Evolutionary conservation across 1,284 basidiomycete species (phyloP), one percentile per base, ranked within the genome.

Genomic region (Austroboletus niveus): DNA sequence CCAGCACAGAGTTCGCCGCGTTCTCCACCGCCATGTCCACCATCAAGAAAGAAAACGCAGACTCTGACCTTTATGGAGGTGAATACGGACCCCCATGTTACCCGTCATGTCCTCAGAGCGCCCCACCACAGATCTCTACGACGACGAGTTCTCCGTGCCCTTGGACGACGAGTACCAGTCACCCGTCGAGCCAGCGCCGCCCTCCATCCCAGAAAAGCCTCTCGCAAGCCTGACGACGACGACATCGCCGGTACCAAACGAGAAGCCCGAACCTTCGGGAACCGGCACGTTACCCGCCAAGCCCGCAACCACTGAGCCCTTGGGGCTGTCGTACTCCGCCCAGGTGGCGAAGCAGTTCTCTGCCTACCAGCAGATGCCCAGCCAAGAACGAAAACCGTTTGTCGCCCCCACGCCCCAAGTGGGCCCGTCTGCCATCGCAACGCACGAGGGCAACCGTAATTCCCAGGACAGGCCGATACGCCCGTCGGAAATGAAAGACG

Each of bases 401-500:
- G 22, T 24, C 22, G 5, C 22, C 22, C 22, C 5, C 22, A 24
- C 22, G 22, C 22, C 55, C 9, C 57, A 58, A 29, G 47, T 59
- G 34, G 64, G 52, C 24, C 60, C 61, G 2, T 69, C 60, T 48
- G 66, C 62, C 2, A 72, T 69, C 12, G 61, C 64, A 15, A 74
- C 71, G 9, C 72, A 67, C 49, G 66, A 73, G 38, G 64, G 67
- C 17, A 63, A 65, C 24, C 60, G 53, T 22, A 60, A 57, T 36
- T 56, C 59, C 15, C 58, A 64, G 17, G 67, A 64, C 30, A 55
- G 67, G 46, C 76, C 75, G 38, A 72, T 74, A 44, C 80, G 87
- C 60, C 90, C 91, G 4, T 89, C 87, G 48, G 92, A 94, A 69
- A 92, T 92, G 90, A 90, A 91, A 60, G 92, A 94, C 68, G 88